phyloP scores from a whole-genome alignment of 768 basidiomycete genomes.

The Nidularia pulvinata region DNA sequence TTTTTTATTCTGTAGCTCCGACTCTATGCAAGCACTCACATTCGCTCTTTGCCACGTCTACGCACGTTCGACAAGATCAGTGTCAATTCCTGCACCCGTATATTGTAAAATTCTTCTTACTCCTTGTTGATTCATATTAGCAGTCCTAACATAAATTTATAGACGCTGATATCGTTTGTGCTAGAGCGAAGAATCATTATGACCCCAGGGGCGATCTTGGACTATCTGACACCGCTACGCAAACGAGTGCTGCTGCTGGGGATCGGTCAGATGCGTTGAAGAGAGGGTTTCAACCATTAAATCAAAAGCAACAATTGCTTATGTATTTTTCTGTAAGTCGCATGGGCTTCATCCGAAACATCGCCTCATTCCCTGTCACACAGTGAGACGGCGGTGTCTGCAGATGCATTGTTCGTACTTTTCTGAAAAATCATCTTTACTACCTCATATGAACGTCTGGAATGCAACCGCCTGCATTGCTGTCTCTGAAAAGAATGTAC shows the following conservation, averaged over 20 bases:
- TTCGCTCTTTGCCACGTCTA: conserved; percentile 80
- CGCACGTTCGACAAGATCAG: conserved; percentile 73
- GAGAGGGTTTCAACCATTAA: conserved; percentile 45
- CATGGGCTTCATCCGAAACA: no score
- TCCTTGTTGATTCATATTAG: conserved; percentile 52
- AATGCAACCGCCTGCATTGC: no score
- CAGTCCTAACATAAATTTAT: conserved; percentile 43
- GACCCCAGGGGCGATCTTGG: conserved; percentile 44
- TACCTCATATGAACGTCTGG: no score
- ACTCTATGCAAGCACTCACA: conserved; percentile 63
- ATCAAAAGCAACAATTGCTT: conserved; percentile 23
- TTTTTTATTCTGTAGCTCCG: conserved; percentile 35
- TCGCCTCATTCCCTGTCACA: no score
- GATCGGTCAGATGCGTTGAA: conserved; percentile 45
- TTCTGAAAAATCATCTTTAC: no score
- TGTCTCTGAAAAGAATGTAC: no score
- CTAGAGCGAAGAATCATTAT: conserved; percentile 28
- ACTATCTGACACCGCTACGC: conserved; percentile 32
- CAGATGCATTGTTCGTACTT: no score
- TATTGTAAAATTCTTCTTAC: conserved; percentile 53
- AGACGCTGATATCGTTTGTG: conserved; percentile 71
- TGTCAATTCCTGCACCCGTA: conserved; percentile 80
- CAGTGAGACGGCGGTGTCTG: no score
- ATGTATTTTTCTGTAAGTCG: conserved; percentile 16
- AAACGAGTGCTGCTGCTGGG: conserved; percentile 29